Evolutionary conservation across 1,284 basidiomycete species (phyloP).

Genomic region (Ceratorhiza oryzae-sativae): DNA sequence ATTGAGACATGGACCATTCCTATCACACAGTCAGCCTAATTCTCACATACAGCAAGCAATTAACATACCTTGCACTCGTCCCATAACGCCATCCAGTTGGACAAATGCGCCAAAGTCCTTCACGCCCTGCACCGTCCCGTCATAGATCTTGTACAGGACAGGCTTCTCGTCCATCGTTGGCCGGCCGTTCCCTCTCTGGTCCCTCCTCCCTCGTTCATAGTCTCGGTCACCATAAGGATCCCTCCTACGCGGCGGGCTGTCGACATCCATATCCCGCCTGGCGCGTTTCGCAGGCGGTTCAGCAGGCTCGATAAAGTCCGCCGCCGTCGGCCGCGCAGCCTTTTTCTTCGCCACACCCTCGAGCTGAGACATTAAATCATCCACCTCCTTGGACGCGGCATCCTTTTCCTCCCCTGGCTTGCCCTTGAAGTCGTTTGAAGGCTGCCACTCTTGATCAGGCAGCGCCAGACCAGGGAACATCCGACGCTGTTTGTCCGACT

Average conservation of each 20-base stretch:
- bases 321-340: slow-evolving; percentile 53
- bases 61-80: slow-evolving; percentile 83
- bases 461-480: slow-evolving; percentile 93
- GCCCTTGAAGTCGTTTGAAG: slow-evolving; percentile 55
- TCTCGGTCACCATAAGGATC: slow-evolving; percentile 48
- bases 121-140: slow-evolving; percentile 82
- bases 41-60: background rate
- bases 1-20: slow-evolving; percentile 97
- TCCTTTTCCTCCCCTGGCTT: slow-evolving; percentile 61
- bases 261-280: slow-evolving; percentile 58
- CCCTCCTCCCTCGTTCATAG: slow-evolving; percentile 47
- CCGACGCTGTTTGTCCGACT: slow-evolving; percentile 78
- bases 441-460: slow-evolving; percentile 70
- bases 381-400: slow-evolving; percentile 78
- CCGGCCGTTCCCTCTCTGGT: slow-evolving; percentile 48
- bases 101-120: slow-evolving; percentile 98
- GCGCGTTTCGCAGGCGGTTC: slow-evolving; percentile 65
- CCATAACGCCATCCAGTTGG: slow-evolving; percentile 83
- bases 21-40: slow-evolving; percentile 49
- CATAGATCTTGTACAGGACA: slow-evolving; percentile 93
- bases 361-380: slow-evolving; percentile 84
- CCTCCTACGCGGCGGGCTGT: slow-evolving; percentile 55
- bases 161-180: slow-evolving; percentile 77
- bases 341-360: slow-evolving; percentile 69
- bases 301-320: slow-evolving; percentile 56